Percentiles rank a stretch among this genome's conserved stretches.
Evolutionary conservation across 345 rosid genomes (phyloP).

Genomic region (Eucalyptus leucophloia): DNA sequence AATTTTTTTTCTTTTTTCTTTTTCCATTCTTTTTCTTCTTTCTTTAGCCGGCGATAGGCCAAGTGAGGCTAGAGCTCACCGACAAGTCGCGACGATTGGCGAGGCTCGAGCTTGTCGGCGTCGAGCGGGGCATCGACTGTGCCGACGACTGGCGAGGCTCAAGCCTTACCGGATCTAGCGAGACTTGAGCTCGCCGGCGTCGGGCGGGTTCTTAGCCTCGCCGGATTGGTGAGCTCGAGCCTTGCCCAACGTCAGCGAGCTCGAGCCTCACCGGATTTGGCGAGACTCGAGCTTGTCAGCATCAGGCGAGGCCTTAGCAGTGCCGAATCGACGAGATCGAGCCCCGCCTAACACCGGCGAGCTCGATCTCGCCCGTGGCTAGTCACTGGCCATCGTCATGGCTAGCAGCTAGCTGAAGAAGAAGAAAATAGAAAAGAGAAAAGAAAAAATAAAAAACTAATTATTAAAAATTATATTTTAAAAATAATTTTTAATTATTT

Average conservation of each 20-base stretch:
- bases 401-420: fast-evolving
- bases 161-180: fast-evolving
- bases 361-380: too few species aligned
- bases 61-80: fast-evolving
- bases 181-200: fast-evolving
- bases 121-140: fast-evolving
- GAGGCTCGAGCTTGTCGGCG: fast-evolving
- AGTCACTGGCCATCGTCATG: fast-evolving
- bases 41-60: fast-evolving
- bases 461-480: too few species aligned
- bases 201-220: fast-evolving
- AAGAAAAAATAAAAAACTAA: too few species aligned
- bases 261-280: fast-evolving
- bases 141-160: fast-evolving
- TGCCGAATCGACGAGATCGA: fast-evolving
- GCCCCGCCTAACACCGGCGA: fast-evolving
- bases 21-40: too few species aligned
- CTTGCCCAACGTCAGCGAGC: fast-evolving
- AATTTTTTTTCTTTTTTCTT: too few species aligned
- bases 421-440: too few species aligned
- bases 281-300: too few species aligned
- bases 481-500: too few species aligned
- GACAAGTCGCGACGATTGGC: fast-evolving
- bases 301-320: fast-evolving
- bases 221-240: too few species aligned